Evolutionary conservation across 805 yeast genomes (phyloP), one percentile per base, ranked within the genome.

Genomic region (Lachancea mirantina): DNA sequence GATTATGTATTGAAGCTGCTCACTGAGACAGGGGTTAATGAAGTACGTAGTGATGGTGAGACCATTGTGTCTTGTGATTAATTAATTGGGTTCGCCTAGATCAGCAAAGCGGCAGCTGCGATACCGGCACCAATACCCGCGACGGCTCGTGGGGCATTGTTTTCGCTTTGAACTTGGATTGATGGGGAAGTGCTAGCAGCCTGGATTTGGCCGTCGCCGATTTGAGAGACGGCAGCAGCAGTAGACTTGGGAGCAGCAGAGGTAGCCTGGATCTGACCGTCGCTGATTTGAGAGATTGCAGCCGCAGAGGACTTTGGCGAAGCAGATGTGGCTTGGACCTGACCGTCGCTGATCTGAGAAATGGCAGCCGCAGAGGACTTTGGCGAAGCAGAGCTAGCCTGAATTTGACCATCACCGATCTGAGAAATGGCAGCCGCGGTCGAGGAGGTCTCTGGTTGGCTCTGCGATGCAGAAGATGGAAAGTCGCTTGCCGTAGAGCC

Each of bases 181-280:
- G 38, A 18, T 14, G 57, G 42, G 29, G 57, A 39, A 15, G 47
- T 29, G 26, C 65, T 55, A 34, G 58, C 38, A 23, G 67, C 60
- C 52, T 69, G 73, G 43, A 70, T 59, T 57, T 72, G 76, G 44
- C 76, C 76, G 41, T 67, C 74, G 43, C 62, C 61, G 34, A 70
- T 70, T 52, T 68, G 74, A 32, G 62, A 56, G 28, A 68, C 64
- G 32, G 40, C 30, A 18, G 49, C 33, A 10, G 61, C 51, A 15
- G 36, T 18, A 21, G 45, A 19, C 52, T 9, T 54, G 36, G 46
- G 21, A 28, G 29, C 9, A 38, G 55, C 46, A 13, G 50, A 41
- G 11, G 49, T 34, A 11, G 48, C 44, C 39, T 42, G 47, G 24
- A 39, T 30, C 38, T 43, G 40, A 30, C 47, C 49, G 44, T 68